phyloP scores from a whole-genome alignment of 2,329 filamentous ascomycete species.

The Claviceps maximensis region DNA sequence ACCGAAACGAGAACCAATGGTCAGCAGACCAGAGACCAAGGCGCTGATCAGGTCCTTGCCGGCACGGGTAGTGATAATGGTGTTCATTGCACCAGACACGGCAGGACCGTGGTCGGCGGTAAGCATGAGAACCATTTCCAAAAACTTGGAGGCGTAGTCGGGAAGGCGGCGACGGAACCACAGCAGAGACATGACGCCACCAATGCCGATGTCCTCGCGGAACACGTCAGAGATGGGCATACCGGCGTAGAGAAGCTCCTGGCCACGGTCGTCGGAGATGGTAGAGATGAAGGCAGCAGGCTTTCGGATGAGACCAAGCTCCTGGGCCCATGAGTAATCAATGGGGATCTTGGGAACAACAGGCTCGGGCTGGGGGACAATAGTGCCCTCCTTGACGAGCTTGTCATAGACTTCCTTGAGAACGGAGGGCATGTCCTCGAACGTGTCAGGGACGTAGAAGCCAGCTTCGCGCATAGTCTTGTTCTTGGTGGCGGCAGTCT shows the following conservation, averaged over 20 bases:
- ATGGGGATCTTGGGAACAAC: conserved; percentile 97
- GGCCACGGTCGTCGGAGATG: conserved; percentile 98
- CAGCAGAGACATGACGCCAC: conserved; percentile 98
- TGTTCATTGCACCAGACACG: conserved; percentile 99
- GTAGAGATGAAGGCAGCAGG: conserved; percentile 99
- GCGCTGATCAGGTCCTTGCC: conserved; percentile 97
- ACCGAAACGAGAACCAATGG: conserved; percentile 95
- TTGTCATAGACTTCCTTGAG: conserved; percentile 78
- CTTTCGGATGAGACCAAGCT: conserved; percentile 98
- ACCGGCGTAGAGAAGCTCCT: conserved; percentile 95
- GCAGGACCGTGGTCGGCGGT: conserved; percentile 98
- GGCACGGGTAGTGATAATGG: conserved; percentile 98
- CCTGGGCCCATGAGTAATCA: conserved; percentile 99
- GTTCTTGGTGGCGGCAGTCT: conserved; percentile 96
- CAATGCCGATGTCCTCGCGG: conserved; percentile 96
- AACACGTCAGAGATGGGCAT: conserved; percentile 99
- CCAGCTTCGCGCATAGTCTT: conserved; percentile 90
- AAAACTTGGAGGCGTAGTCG: conserved; percentile 92
- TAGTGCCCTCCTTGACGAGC: conserved; percentile 71
- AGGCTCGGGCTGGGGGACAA: conserved; percentile 78
- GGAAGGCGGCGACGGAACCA: conserved; percentile 99
- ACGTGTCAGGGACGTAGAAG: conserved; percentile 88
- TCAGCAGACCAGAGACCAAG: conserved; percentile 90
- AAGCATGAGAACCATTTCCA: conserved; percentile 99
- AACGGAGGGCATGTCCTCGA: conserved; percentile 77